phyloP scores from a whole-genome alignment of 108 stramenopile species.

The Cyclotella sp. region DNA sequence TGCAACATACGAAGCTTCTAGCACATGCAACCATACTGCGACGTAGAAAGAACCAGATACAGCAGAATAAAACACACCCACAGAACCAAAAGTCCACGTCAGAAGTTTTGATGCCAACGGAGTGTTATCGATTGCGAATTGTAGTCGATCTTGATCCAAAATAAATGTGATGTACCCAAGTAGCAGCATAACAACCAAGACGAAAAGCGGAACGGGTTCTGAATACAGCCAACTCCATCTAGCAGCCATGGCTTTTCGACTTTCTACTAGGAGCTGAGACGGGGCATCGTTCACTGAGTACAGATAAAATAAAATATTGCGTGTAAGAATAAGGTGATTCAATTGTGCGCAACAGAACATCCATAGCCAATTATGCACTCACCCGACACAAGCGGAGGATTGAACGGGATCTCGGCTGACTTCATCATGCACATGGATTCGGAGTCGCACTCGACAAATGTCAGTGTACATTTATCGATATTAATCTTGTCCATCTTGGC shows the following conservation, averaged over 20 bases:
- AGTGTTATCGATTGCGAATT: not conserved
- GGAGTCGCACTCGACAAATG: constrained; percentile 25
- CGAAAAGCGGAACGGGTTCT: constrained; percentile 13
- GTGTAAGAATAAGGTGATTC: no score
- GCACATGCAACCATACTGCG: constrained; percentile 18
- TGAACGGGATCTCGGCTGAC: constrained; percentile 7
- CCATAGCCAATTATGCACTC: not conserved
- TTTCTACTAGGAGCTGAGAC: not conserved
- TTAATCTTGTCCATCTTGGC: constrained; percentile 9
- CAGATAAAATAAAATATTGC: not conserved
- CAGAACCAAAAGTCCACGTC: constrained; percentile 16
- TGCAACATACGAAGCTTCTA: constrained; percentile 19
- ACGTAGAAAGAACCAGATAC: constrained; percentile 24
- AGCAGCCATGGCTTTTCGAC: constrained; percentile 14
- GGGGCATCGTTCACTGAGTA: constrained; percentile 11
- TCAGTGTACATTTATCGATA: constrained; percentile 3
- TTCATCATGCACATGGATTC: constrained; percentile 19
- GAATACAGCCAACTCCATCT: constrained; percentile 12
- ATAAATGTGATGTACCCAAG: constrained; percentile 20
- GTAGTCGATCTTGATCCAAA: constrained; percentile 5
- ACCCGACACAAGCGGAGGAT: constrained; percentile 18
- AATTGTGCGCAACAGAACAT: no score
- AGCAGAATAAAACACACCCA: constrained; percentile 1
- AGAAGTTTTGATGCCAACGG: constrained; percentile 4
- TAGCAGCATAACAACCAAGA: constrained; percentile 2